These are phyloP conservation scores for Mycena latifolia DNA, from an alignment of 768 basidiomycete genomes.

Conservation along the genomic window DNA sequence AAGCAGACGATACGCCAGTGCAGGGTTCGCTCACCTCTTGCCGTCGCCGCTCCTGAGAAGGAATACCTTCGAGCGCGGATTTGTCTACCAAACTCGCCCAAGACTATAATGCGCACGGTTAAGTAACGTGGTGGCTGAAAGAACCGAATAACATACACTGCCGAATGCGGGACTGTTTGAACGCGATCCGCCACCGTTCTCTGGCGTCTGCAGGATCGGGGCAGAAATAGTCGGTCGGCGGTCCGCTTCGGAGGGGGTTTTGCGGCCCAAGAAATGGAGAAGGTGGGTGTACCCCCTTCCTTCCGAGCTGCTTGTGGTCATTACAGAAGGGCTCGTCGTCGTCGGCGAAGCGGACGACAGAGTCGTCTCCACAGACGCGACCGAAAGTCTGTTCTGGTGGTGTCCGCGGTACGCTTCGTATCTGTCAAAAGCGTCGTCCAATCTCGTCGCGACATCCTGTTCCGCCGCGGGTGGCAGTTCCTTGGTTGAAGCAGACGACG, in stretches of 20 bases:
- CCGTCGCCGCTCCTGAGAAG: slow-evolving; percentile 80
- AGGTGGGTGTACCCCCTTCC: slow-evolving; percentile 61
- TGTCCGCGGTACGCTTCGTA: slow-evolving; percentile 86
- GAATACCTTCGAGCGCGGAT: slow-evolving; percentile 85
- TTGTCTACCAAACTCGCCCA: slow-evolving; percentile 95
- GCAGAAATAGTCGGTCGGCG: slow-evolving; percentile 73
- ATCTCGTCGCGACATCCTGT: slow-evolving; percentile 48
- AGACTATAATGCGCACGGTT: slow-evolving; percentile 59
- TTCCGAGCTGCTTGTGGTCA: slow-evolving; percentile 38
- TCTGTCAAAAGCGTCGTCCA: slow-evolving; percentile 91
- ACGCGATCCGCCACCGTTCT: slow-evolving; percentile 47
- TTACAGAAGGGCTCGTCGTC: slow-evolving; percentile 43
- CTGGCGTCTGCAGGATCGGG: slow-evolving; percentile 62
- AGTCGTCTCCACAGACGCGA: slow-evolving; percentile 68
- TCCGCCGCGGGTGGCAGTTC: slow-evolving; percentile 69
- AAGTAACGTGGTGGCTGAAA: slow-evolving; percentile 5
- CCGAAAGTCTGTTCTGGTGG: slow-evolving; percentile 66
- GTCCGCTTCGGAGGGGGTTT: slow-evolving; percentile 58
- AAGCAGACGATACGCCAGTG: neutral
- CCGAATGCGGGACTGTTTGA: slow-evolving; percentile 76
- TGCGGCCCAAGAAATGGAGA: slow-evolving; percentile 75
- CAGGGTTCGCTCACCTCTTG: slow-evolving; percentile 74
- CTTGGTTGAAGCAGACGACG: slow-evolving; percentile 49
- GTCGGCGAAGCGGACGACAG: slow-evolving; percentile 55
- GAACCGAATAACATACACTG: slow-evolving; percentile 57